Evolutionary conservation across 2,329 filamentous ascomycete genomes (phyloP).

Genomic region (Calonectria multiphialidica): DNA sequence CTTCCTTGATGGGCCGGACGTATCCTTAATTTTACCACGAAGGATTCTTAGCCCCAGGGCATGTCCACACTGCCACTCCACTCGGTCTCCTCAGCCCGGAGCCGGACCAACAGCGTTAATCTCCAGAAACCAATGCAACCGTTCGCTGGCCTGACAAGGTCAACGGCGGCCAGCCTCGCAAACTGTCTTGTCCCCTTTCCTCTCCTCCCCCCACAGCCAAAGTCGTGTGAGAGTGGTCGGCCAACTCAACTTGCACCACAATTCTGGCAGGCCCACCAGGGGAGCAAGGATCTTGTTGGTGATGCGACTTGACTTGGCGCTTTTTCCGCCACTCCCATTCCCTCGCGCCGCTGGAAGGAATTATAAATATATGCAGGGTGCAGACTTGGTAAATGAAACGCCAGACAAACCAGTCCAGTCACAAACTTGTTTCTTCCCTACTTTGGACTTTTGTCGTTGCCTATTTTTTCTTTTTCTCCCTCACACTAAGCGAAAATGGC

Average conservation of each 20-base stretch:
- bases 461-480: neutral
- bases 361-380: slow-evolving; percentile 9
- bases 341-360: neutral
- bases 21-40: neutral
- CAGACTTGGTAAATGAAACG: neutral
- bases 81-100: neutral
- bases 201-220: neutral
- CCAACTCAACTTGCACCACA: neutral
- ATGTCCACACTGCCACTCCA: neutral
- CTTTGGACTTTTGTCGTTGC: too few species aligned
- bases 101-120: neutral
- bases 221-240: neutral
- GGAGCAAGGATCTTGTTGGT: neutral
- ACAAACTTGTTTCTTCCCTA: neutral
- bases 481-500: slow-evolving; percentile 31
- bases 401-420: neutral
- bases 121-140: neutral
- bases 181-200: neutral
- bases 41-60: neutral
- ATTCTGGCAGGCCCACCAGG: neutral
- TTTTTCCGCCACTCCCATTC: neutral
- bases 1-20: neutral
- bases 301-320: neutral
- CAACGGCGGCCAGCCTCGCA: neutral
- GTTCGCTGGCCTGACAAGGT: neutral